These are phyloP conservation scores for Penicillium arizonense DNA, from an alignment of 495 filamentous ascomycete species.

Conservation along the genomic window DNA sequence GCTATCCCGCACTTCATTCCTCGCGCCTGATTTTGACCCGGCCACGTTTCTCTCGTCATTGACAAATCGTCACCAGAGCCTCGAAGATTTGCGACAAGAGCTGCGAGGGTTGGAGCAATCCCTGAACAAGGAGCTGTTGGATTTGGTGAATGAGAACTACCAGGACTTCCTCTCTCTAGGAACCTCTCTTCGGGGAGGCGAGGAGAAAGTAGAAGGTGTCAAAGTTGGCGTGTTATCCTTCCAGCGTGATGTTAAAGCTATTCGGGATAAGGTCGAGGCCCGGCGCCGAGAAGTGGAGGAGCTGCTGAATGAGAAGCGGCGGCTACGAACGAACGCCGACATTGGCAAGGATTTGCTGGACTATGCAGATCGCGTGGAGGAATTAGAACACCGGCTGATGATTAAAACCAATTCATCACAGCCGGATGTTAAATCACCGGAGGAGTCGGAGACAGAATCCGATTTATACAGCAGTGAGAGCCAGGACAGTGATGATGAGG, in stretches of 20 bases:
- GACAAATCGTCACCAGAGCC: conserved; percentile 85
- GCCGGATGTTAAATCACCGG: background rate
- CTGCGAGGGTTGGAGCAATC: conserved; percentile 71
- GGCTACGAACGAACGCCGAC: conserved; percentile 49
- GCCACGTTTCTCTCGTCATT: conserved; percentile 79
- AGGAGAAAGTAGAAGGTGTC: conserved; percentile 89
- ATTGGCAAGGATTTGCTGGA: conserved; percentile 68
- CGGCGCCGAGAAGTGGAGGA: conserved; percentile 51
- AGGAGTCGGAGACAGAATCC: conserved; percentile 36
- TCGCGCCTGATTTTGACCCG: conserved; percentile 75
- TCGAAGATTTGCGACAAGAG: conserved; percentile 89
- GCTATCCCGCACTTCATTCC: conserved; percentile 75
- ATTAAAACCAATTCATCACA: conserved; percentile 27
- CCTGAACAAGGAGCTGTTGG: conserved; percentile 80
- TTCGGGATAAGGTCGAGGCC: conserved; percentile 54
- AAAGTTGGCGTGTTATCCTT: conserved; percentile 85
- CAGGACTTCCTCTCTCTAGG: conserved; percentile 85
- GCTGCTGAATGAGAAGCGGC: conserved; percentile 54
- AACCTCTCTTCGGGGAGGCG: conserved; percentile 77
- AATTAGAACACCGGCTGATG: conserved; percentile 73
- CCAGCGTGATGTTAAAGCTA: conserved; percentile 66
- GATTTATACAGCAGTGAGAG: conserved; percentile 46
- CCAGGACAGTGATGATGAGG: conserved; percentile 55
- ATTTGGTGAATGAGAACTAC: conserved; percentile 93
- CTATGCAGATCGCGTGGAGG: conserved; percentile 65